Base-by-base conservation (phyloP, 768 basidiomycete genomes). In the Daedalea quercina region DNA sequence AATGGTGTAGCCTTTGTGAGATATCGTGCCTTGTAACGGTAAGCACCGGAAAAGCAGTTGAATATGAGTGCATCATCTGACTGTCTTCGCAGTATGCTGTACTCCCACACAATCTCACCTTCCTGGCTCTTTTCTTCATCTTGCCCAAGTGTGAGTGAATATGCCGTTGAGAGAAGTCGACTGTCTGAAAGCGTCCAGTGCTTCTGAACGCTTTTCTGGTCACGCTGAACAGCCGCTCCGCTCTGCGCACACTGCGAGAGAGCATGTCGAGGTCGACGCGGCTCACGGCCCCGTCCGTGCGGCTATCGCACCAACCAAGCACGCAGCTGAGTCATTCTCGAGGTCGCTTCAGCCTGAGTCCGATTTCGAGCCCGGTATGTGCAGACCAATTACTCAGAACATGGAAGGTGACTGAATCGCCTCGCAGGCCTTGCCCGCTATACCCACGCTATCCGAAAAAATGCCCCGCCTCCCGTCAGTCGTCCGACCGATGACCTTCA, bases 21-120 rank as follows among this genome's bases (percentile, higher is more conserved):
- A 34, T 64, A 15, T 26, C 54, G 4, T 59, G 58, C 33, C 57
- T 65, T 13, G 35, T 65, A n/a, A 52, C 55, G n/a, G n/a, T n/a
- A n/a, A n/a, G n/a, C n/a, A n/a, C n/a, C n/a, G n/a, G n/a, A n/a
- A n/a, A n/a, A n/a, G n/a, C n/a, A n/a, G n/a, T n/a, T n/a, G n/a
- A n/a, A n/a, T 28, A 63, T 65, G 40, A 50, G 61, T 56, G 1
- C 11, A 4, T 31, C 23, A 31, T 31, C 28, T 31, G 6, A 31
- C 28, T 31, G 28, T 31, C n/a, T 28, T 3, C 46, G 24, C 50
- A 65, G 64, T 65, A 62, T 43, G 59, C 58, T 3, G 60, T 54
- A 3, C 61, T 63, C 61, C 63, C 60, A 1, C 26, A 50, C 44
- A 64, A 64, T 47, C 58, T 60, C 48, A 46, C 63, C 24, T 65